These are phyloP conservation scores for Cyclostephanos tholiformis DNA, from an alignment of 108 stramenopile species.

Conservation along the genomic window DNA sequence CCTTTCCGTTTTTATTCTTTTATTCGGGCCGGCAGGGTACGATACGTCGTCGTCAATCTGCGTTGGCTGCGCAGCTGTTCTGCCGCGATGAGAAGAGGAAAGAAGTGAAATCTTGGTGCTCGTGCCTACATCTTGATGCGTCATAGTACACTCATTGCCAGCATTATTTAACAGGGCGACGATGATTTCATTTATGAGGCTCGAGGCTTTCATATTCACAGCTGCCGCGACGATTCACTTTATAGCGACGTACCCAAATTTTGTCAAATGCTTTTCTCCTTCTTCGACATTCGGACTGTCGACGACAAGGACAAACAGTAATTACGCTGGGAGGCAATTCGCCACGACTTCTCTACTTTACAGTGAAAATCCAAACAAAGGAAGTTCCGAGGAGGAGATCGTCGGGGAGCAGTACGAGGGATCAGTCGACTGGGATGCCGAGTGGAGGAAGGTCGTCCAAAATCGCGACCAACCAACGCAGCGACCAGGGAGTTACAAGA, in stretches of 20 bases:
- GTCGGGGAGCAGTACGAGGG: constrained; percentile 15
- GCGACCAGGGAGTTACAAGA: constrained; percentile 36
- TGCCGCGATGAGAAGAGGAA: not conserved
- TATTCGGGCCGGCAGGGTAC: no score
- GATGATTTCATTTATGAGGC: constrained; percentile 7
- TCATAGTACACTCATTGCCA: no score
- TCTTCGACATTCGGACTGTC: not conserved
- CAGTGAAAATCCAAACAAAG: constrained; percentile 23
- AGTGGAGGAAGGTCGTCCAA: constrained; percentile 48
- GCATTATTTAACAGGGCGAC: not conserved
- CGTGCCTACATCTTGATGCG: no score
- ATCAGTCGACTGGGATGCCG: constrained; percentile 46
- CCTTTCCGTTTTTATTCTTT: no score
- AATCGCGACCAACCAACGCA: constrained; percentile 37
- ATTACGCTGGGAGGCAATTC: constrained; percentile 6
- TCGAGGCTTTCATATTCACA: not conserved
- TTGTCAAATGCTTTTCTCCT: constrained; percentile 10
- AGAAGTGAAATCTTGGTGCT: no score
- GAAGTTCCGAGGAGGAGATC: constrained; percentile 11
- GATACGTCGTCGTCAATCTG: no score
- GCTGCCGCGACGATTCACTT: not conserved
- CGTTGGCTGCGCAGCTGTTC: no score
- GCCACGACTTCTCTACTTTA: not conserved
- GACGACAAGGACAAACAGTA: constrained; percentile 6
- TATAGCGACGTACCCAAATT: not conserved